Base-by-base conservation (phyloP, 2,329 filamentous ascomycete species). In the Shiraia sp. region DNA sequence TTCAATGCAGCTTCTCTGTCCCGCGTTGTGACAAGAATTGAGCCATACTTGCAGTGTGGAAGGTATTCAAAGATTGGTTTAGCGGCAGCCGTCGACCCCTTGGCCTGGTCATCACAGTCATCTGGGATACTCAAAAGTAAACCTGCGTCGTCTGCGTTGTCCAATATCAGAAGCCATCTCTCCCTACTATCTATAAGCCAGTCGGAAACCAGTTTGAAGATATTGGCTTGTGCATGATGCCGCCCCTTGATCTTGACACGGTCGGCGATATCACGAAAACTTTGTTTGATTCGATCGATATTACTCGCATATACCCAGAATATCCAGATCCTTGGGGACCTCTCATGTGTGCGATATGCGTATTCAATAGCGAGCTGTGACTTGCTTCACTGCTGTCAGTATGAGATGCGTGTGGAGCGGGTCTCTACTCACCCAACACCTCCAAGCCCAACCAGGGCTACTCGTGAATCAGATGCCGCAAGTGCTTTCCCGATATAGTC, bases 371-470 rank as follows among this genome's bases (percentile, higher is more conserved):
- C 47, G 4, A 47, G 43, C 19, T 48, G 44, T 27, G 52, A 55
- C 34, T 49, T 55, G 26, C 48, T 50, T 24, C 25, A 19, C 19
- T 15, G 13, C 10, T 1, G 28, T 51, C 26, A 48, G 47, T 15
- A 8, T 13, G 23, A 23, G 17, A 19, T 24, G 28, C 14, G 22
- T 13, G 35, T 22, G 19, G 7, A 13, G 19, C 6, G 4, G n/a
- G n/a, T n/a, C n/a, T 31, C 15, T 17, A 16, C 40, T 32, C 24
- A 50, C 40, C 58, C 59, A 9, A 60, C 53, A 10, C 59, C 59
- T 9, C 59, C 59, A 6, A 63, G 47, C 23, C 61, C 59, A 6
- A 61, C 48, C 4, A 65, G 55, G 23, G 59, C 59, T 13, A 32
- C 35, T 5, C 59, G 45, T 22, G 42, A 32, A n/a, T 13, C 42